Percentiles rank a stretch among this genome's conserved stretches.
These are phyloP conservation scores for Isochrysis galbana DNA, from an alignment of 78 protist genomes.

Conservation along the genomic window DNA sequence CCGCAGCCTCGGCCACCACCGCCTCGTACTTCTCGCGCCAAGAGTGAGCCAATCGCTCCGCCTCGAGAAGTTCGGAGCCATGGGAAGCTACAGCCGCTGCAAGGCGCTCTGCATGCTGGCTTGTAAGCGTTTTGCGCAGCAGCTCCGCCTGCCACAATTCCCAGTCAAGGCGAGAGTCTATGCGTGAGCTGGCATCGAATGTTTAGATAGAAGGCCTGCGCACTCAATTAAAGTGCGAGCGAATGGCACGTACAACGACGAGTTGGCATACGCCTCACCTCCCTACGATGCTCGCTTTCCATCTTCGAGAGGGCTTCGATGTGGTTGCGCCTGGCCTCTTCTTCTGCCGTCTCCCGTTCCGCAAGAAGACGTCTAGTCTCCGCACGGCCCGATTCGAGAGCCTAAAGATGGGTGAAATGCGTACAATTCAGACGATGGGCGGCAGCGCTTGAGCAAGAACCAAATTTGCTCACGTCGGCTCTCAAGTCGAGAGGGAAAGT, in stretches of 20 bases:
- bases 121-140: not conserved
- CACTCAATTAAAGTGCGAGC: no score
- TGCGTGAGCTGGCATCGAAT: no score
- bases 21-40: not conserved
- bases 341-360: not conserved
- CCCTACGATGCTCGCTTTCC: no score
- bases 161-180: no score
- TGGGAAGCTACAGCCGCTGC: not conserved
- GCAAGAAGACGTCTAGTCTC: not conserved
- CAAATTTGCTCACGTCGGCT: no score
- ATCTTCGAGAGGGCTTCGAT: no score
- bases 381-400: not conserved
- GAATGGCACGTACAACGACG: no score
- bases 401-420: not conserved
- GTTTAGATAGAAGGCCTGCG: no score
- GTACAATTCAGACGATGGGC: no score
- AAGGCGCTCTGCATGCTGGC: not conserved
- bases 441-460: no score
- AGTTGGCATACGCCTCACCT: no score
- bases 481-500: no score
- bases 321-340: not conserved
- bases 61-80: not conserved
- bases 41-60: not conserved
- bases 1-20: not conserved
- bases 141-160: not conserved